Percentiles rank a stretch among this genome's conserved stretches.
phyloP scores from a whole-genome alignment of 2,329 filamentous ascomycete species.

The Phaeoacremonium minimum region DNA sequence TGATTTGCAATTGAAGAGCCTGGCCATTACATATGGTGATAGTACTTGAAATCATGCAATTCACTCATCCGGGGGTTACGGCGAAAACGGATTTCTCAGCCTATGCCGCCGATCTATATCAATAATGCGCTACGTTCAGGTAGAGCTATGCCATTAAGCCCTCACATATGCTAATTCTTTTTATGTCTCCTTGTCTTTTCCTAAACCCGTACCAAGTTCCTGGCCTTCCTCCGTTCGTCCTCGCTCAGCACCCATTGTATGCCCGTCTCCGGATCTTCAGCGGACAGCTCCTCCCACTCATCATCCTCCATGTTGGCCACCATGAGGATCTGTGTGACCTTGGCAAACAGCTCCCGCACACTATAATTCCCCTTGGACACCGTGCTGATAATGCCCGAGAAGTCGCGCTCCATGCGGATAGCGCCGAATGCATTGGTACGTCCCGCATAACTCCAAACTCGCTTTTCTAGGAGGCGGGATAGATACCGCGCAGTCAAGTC shows the following conservation, averaged over 20 bases:
- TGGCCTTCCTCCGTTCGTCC: conserved; percentile 70
- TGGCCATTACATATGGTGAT: too few species aligned
- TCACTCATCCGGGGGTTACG: too few species aligned
- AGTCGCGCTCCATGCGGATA: conserved; percentile 78
- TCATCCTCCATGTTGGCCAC: conserved; percentile 94
- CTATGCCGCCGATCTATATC: too few species aligned
- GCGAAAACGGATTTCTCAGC: too few species aligned
- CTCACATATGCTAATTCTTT: too few species aligned
- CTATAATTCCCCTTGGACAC: conserved; percentile 71
- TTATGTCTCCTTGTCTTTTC: not conserved
- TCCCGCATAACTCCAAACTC: conserved; percentile 76
- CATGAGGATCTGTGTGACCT: conserved; percentile 76
- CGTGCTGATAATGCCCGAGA: conserved; percentile 67
- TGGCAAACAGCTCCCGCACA: conserved; percentile 71
- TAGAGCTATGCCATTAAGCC: too few species aligned
- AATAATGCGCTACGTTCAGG: too few species aligned
- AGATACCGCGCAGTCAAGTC: conserved; percentile 71
- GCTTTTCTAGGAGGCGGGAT: conserved; percentile 76
- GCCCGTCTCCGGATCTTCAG: conserved; percentile 52
- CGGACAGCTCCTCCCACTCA: conserved; percentile 77
- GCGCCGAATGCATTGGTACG: conserved; percentile 78
- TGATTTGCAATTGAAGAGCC: too few species aligned
- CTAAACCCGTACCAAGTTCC: conserved; percentile 56
- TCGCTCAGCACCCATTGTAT: conserved; percentile 68
- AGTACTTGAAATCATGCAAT: too few species aligned